A percentile compares a stretch with the other conserved stretches of the same genome.
Conservation (phyloP, 345 rosid genomes). For the Jatropha curcas region DNA sequence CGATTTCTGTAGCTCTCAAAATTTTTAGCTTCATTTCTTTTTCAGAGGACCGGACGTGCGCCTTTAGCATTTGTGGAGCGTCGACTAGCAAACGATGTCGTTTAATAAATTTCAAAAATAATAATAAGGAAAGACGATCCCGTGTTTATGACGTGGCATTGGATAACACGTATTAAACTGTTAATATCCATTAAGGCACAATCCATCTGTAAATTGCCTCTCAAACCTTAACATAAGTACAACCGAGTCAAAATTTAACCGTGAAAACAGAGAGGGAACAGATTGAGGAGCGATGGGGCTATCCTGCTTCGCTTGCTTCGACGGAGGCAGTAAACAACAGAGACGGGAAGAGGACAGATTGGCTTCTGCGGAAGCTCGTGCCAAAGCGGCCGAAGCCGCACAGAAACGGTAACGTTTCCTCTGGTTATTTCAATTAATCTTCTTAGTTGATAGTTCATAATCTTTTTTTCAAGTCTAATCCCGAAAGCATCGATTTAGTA, state of each 20-base stretch:
- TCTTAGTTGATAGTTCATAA: neutral
- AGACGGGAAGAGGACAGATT: slow-evolving; percentile 65
- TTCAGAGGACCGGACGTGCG: neutral
- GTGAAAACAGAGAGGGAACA: neutral
- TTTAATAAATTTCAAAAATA: too few species aligned
- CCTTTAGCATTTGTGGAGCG: neutral
- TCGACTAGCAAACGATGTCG: neutral
- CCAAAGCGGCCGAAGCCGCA: slow-evolving; percentile 97
- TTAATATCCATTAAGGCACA: too few species aligned
- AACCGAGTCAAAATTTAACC: neutral
- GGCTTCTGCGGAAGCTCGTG: slow-evolving; percentile 90
- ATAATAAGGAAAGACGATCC: slow-evolving; percentile 3
- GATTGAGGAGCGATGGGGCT: slow-evolving; percentile 23
- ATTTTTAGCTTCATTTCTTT: neutral
- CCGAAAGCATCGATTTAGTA: neutral
- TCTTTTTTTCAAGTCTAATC: neutral
- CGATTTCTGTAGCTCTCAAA: neutral
- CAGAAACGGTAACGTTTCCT: slow-evolving; percentile 53
- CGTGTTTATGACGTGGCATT: neutral
- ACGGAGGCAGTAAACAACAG: slow-evolving; percentile 53
- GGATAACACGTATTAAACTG: too few species aligned
- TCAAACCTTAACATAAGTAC: too few species aligned
- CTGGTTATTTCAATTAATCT: neutral
- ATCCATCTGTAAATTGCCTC: neutral
- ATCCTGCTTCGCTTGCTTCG: slow-evolving; percentile 80